These are phyloP conservation scores for Hysterium pulicare DNA, from an alignment of 2,329 filamentous ascomycete species.

Conservation along the genomic window DNA sequence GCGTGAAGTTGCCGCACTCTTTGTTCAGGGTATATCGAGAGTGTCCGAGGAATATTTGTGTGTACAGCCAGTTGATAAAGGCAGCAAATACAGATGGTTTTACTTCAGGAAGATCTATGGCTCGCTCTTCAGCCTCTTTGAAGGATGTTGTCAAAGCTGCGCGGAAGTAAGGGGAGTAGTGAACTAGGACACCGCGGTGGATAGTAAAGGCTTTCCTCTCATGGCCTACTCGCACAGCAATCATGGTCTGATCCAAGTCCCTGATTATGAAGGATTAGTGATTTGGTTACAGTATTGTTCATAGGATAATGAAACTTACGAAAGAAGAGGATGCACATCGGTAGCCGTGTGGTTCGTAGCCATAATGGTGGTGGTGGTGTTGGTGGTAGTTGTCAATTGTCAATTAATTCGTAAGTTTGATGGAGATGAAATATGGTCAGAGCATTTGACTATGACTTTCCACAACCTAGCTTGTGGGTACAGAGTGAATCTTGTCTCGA, in stretches of 20 bases:
- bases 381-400: no score
- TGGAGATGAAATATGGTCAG: no score
- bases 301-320: no score
- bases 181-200: not conserved
- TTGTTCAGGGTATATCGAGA: not conserved
- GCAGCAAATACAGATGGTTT: not conserved
- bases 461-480: no score
- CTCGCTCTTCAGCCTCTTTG: constrained; percentile 1
- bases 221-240: not conserved
- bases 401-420: no score
- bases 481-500: no score
- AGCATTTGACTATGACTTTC: no score
- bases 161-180: not conserved
- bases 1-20: not conserved
- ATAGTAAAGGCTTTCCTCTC: not conserved
- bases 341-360: no score
- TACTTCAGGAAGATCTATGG: not conserved
- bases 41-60: not conserved
- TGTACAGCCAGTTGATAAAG: constrained; percentile 1
- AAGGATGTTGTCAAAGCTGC: not conserved
- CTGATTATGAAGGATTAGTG: no score
- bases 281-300: no score
- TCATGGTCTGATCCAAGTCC: not conserved
- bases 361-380: no score
- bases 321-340: no score